Conservation (phyloP, 495 filamentous ascomycete genomes). For the Haplographium delicatum region DNA sequence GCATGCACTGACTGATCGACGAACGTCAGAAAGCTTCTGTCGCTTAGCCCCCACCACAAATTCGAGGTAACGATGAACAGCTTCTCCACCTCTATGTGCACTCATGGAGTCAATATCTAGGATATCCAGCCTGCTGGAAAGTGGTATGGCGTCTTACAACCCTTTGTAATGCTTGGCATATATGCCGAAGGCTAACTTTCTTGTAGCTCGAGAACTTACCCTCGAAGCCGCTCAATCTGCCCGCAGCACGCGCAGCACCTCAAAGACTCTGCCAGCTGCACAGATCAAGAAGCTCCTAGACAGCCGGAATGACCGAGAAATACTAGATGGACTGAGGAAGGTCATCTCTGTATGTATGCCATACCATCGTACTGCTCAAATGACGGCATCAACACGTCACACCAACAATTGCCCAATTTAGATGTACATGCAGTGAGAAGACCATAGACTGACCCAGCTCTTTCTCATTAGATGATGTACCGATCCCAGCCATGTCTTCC, state of each 20-base stretch:
- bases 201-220: slow-evolving; percentile 85
- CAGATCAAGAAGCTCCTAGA: slow-evolving; percentile 94
- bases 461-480: slow-evolving; percentile 80
- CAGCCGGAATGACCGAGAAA: slow-evolving; percentile 86
- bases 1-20: no score
- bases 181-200: slow-evolving; percentile 17
- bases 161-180: no score
- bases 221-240: slow-evolving; percentile 91
- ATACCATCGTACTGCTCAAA: not conserved
- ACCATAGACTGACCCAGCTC: not conserved
- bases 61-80: slow-evolving; percentile 15
- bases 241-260: slow-evolving; percentile 44
- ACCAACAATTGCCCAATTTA: not conserved
- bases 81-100: slow-evolving; percentile 4
- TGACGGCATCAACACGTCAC: not conserved
- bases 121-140: slow-evolving; percentile 90
- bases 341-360: slow-evolving; percentile 71
- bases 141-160: slow-evolving; percentile 49
- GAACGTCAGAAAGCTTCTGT: not conserved
- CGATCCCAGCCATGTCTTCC: slow-evolving; percentile 72
- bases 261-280: slow-evolving; percentile 35
- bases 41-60: slow-evolving; percentile 15
- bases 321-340: slow-evolving; percentile 83
- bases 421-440: no score
- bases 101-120: slow-evolving; percentile 92